Conservation (phyloP, 1,284 basidiomycete species). For the Pseudozyma pruni region DNA sequence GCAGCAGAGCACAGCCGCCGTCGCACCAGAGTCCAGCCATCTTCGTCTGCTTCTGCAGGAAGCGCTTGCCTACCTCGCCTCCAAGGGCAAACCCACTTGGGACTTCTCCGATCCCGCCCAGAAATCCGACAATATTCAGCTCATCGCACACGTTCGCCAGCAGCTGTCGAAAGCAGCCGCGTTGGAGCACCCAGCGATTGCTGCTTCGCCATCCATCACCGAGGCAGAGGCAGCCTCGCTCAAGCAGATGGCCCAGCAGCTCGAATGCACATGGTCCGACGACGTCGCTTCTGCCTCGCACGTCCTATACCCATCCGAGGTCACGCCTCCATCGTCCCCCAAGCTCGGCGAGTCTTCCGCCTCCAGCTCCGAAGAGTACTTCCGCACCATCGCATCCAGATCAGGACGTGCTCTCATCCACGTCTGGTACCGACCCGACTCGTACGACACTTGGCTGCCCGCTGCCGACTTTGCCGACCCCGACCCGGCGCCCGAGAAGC, state of each 20-base stretch:
- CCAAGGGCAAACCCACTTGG: constrained; percentile 43
- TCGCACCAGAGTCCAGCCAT: constrained; percentile 40
- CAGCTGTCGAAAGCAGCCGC: constrained; percentile 41
- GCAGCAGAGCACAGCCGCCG: constrained; percentile 37
- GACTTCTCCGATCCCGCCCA: constrained; percentile 47
- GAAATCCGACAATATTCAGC: constrained; percentile 46
- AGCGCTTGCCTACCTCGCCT: constrained; percentile 47
- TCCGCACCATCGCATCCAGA: constrained; percentile 63
- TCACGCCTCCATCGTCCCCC: constrained; percentile 48
- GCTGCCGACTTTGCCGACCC: constrained; percentile 65
- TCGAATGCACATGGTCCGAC: constrained; percentile 62
- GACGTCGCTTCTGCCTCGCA: constrained; percentile 56
- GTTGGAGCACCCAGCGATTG: constrained; percentile 47
- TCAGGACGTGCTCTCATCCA: constrained; percentile 64
- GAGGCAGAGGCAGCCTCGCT: constrained; percentile 58
- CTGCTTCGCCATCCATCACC: constrained; percentile 52
- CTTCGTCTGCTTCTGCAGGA: constrained; percentile 50
- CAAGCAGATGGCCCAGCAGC: constrained; percentile 46
- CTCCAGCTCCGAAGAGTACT: constrained; percentile 55
- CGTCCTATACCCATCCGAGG: constrained; percentile 54
- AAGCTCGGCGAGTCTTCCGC: constrained; percentile 34
- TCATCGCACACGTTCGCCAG: constrained; percentile 55
- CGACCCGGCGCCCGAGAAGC: constrained; percentile 62
- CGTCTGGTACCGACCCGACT: constrained; percentile 68
- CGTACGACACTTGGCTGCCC: constrained; percentile 68